phyloP scores from a whole-genome alignment of 2,329 filamentous ascomycete genomes.

The Cordyceps cateniannulata region DNA sequence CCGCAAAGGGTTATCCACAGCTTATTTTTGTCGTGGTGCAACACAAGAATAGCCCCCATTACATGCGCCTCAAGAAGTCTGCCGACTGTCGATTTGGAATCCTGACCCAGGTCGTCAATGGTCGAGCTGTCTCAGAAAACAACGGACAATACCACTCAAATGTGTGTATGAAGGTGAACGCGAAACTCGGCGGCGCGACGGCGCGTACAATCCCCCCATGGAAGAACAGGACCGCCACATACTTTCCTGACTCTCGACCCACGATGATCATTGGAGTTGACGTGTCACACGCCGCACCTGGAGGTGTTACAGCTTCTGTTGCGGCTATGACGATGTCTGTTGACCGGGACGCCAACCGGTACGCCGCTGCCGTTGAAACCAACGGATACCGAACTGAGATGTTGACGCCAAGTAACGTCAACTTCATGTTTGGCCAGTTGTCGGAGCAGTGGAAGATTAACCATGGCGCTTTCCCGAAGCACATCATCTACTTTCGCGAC shows the following conservation, averaged over 20 bases:
- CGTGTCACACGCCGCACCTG: conserved; percentile 76
- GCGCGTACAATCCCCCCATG: conserved; percentile 35
- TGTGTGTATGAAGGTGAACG: conserved; percentile 93
- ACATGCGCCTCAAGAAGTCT: conserved; percentile 83
- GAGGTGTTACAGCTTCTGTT: conserved; percentile 62
- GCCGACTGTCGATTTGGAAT: conserved; percentile 81
- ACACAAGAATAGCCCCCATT: conserved; percentile 63
- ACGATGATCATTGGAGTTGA: conserved; percentile 89
- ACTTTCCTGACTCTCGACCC: conserved; percentile 36
- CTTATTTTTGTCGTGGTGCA: conserved; percentile 74
- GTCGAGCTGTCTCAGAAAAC: conserved; percentile 59
- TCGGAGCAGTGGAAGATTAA: conserved; percentile 57
- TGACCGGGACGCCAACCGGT: conserved; percentile 65
- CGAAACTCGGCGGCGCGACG: conserved; percentile 84
- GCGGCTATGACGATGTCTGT: conserved; percentile 81
- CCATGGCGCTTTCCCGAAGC: conserved; percentile 48
- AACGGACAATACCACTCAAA: conserved; percentile 86
- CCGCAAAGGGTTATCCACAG: conserved; percentile 54
- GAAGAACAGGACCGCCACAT: conserved; percentile 22
- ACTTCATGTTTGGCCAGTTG: conserved; percentile 58
- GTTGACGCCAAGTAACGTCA: conserved; percentile 60
- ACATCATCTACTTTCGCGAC: conserved; percentile 88
- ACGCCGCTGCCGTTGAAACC: conserved; percentile 71
- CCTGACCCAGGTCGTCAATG: conserved; percentile 75
- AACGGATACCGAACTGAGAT: conserved; percentile 82